phyloP scores from a whole-genome alignment of 768 basidiomycete genomes.

The Mycena alexandri region DNA sequence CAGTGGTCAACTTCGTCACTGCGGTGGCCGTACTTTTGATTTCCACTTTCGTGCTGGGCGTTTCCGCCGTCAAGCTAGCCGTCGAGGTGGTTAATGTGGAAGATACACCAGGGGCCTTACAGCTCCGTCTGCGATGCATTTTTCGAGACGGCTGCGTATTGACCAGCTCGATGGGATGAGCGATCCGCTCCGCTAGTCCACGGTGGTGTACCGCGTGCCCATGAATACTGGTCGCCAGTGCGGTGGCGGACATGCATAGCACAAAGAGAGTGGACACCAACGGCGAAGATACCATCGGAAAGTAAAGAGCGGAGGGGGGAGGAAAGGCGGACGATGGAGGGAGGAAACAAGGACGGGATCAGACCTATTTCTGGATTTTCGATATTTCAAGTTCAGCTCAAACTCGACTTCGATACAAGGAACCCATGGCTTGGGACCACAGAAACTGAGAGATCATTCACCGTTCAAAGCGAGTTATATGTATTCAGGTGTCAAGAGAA shows the following conservation, averaged over 20 bases:
- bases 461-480: too few species aligned
- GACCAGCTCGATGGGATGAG: background rate
- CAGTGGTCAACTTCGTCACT: background rate
- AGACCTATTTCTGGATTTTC: too few species aligned
- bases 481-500: too few species aligned
- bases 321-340: background rate
- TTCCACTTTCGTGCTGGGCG: background rate
- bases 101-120: conserved; percentile 2
- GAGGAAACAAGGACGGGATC: background rate
- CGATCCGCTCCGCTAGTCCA: conserved; percentile 17
- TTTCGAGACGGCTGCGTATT: conserved; percentile 9
- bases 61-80: background rate
- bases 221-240: conserved; percentile 5
- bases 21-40: background rate
- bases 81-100: background rate
- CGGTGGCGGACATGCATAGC: conserved; percentile 8
- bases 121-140: conserved; percentile 26
- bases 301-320: conserved; percentile 21
- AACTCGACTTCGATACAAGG: too few species aligned
- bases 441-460: too few species aligned
- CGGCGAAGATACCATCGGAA: conserved; percentile 20
- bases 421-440: too few species aligned
- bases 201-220: conserved; percentile 19
- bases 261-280: conserved; percentile 30
- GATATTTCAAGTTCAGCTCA: too few species aligned